These are phyloP conservation scores for Calonectria pseudoreteaudii DNA, from an alignment of 2,329 filamentous ascomycete genomes.

Conservation along the genomic window DNA sequence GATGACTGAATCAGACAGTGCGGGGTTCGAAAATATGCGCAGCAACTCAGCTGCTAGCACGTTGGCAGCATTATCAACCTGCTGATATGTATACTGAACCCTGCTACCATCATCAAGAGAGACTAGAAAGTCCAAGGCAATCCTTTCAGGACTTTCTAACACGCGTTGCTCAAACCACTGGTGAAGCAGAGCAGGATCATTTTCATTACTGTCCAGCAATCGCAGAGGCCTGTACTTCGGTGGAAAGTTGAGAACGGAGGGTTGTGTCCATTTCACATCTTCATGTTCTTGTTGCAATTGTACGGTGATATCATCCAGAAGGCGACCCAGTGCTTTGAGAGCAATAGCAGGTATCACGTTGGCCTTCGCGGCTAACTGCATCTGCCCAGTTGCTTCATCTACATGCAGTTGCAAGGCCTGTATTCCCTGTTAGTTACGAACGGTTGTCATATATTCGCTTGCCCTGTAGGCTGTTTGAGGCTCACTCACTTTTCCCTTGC, in stretches of 20 bases:
- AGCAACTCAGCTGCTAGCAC: not conserved
- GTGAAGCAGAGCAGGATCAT: not conserved
- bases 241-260: not conserved
- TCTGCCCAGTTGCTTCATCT: not conserved
- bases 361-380: not conserved
- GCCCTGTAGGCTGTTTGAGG: fast-evolving
- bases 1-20: not conserved
- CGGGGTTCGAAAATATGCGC: not conserved
- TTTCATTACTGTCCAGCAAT: not conserved
- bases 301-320: not conserved
- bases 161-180: not conserved
- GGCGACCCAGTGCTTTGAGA: not conserved
- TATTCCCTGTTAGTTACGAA: not conserved
- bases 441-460: not conserved
- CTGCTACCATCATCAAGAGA: not conserved
- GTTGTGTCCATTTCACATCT: not conserved
- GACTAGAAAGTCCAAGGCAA: not conserved
- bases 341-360: not conserved
- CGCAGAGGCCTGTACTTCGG: not conserved
- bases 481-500: not conserved
- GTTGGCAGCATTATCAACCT: not conserved
- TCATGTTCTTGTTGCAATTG: not conserved
- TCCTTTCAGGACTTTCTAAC: not conserved
- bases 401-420: not conserved
- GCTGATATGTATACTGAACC: not conserved